Base-by-base conservation (phyloP, 164 flowering plant species). In the Malania oleifera region DNA sequence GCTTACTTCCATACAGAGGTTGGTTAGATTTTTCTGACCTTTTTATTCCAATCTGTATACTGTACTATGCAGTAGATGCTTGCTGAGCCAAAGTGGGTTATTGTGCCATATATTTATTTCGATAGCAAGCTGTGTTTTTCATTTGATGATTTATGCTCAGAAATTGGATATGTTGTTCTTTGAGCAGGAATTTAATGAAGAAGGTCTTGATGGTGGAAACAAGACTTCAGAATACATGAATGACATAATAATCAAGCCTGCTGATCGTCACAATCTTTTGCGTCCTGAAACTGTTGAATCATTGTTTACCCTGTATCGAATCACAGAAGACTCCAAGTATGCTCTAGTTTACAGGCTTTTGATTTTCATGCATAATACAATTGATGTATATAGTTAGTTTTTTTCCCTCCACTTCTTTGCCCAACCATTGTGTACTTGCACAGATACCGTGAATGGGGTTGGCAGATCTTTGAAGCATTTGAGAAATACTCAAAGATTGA, bases 211-310 rank as follows among this genome's bases (percentile, higher is more conserved):
- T 73, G 99, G 96, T 71, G 99, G 99, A 40, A 93, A 90, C 65
- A 91, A 80, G 67, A 79, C 71, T 66, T 88, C 95, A 2, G 75
- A 81, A 54, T 93, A 83, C 63, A 29, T 75, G 18, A 63, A 86
- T 63, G 97, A 90, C 73, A 90, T 93, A 43, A 74, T 90, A 54
- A 93, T 90, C 62, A 88, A 83, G 68, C 81, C 34, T 20, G 79
- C 84, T 53, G 97, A 93, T 62, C 89, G 93, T 34, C 99, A 93
- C 78, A 88, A 85, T 77, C 96, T 93, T 54, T 70, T 90, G 73
- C 96, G 96, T 29, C 99, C 99, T 49, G 99, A 93, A 81, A 93
- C 97, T 47, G 97, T 93, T 28, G 97, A 93, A 68, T 90, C 97
- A 19, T 73, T 93, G 70, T 90, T 93, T 44, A 73, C 84, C 51